phyloP scores from a whole-genome alignment of 2,329 filamentous ascomycete species.

The Davidsoniella australis region DNA sequence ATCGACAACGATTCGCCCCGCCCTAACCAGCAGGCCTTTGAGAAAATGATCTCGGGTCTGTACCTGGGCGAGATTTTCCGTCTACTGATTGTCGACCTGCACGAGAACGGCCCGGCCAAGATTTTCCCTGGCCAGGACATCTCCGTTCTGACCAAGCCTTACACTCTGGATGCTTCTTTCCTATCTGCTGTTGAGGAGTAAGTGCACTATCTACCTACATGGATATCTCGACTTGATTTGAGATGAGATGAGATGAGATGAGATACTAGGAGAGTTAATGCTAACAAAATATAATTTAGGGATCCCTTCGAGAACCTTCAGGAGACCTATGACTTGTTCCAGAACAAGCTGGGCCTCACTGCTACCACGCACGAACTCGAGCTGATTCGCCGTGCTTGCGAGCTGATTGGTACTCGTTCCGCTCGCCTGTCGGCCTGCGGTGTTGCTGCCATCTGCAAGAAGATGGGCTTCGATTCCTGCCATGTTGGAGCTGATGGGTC shows the following conservation, averaged over 20 bases:
- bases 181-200: conserved; percentile 80
- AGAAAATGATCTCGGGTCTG: conserved; percentile 94
- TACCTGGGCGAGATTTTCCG: conserved; percentile 94
- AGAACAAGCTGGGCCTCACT: conserved; percentile 53
- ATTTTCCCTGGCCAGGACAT: conserved; percentile 80
- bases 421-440: conserved; percentile 87
- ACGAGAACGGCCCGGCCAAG: conserved; percentile 56
- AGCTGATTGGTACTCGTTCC: conserved; percentile 86
- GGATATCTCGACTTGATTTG: background rate
- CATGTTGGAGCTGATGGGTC: conserved; percentile 95
- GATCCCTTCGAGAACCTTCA: conserved; percentile 91
- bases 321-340: conserved; percentile 72
- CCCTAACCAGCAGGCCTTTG: conserved; percentile 85
- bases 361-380: conserved; percentile 68
- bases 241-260: background rate
- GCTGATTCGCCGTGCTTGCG: conserved; percentile 71
- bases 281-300: conserved; percentile 24
- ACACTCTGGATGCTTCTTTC: conserved; percentile 85
- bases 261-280: background rate
- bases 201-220: conserved; percentile 15
- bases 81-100: conserved; percentile 66
- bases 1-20: conserved; percentile 86
- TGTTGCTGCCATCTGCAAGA: conserved; percentile 89
- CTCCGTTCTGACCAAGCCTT: conserved; percentile 63
- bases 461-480: conserved; percentile 75